These are phyloP conservation scores for Termitomyces heimii DNA, from an alignment of 768 basidiomycete species.

Conservation along the genomic window DNA sequence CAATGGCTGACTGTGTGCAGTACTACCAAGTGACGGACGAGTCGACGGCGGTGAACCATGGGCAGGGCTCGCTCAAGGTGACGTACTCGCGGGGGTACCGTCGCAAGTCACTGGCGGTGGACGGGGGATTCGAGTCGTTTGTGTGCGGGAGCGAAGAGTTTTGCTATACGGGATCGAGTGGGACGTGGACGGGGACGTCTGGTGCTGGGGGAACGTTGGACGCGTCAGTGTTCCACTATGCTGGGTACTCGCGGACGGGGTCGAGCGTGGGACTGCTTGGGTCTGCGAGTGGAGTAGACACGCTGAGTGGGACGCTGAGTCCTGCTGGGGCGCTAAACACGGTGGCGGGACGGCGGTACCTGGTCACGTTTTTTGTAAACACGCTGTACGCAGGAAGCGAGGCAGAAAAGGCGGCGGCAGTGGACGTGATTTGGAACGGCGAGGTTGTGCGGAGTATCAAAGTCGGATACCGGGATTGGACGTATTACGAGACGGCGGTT, in stretches of 20 bases:
- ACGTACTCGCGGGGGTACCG: slow-evolving; percentile 42
- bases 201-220: slow-evolving; percentile 30
- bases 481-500: slow-evolving; percentile 28
- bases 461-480: slow-evolving; percentile 33
- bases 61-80: slow-evolving; percentile 39
- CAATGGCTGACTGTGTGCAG: slow-evolving; percentile 17
- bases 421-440: slow-evolving; percentile 41
- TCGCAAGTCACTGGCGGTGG: slow-evolving; percentile 30
- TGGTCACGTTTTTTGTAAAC: slow-evolving; percentile 36
- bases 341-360: slow-evolving; percentile 29
- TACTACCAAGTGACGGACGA: slow-evolving; percentile 38
- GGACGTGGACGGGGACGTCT: slow-evolving; percentile 35
- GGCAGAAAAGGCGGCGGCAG: slow-evolving; percentile 27
- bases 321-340: slow-evolving; percentile 26
- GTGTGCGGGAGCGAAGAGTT: slow-evolving; percentile 18
- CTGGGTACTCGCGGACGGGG: slow-evolving; percentile 34
- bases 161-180: slow-evolving; percentile 31
- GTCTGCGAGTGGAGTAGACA: slow-evolving; percentile 32
- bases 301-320: slow-evolving; percentile 31
- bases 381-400: slow-evolving; percentile 29
- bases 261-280: slow-evolving; percentile 34
- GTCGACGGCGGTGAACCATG: slow-evolving; percentile 40
- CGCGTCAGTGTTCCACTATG: slow-evolving; percentile 38
- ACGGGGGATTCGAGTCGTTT: slow-evolving; percentile 37
- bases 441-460: slow-evolving; percentile 22